phyloP scores from a whole-genome alignment of 176 grass and related monocot species.

The Saccharum spontaneum region DNA sequence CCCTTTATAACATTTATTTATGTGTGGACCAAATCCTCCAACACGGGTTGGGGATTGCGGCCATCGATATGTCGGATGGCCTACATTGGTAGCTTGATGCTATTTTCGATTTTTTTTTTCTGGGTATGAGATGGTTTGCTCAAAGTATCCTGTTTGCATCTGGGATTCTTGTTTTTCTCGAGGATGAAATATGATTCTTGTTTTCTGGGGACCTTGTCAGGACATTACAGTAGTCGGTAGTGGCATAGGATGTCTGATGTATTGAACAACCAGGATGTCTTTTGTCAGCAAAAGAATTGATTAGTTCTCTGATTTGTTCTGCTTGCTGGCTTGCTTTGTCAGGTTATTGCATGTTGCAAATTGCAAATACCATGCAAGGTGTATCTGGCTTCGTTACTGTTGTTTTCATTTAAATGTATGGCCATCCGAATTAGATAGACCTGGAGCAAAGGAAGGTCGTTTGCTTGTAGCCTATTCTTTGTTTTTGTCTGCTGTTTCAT shows the following conservation, averaged over 20 bases:
- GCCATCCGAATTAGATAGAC: background rate
- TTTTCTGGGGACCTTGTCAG: background rate
- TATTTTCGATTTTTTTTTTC: background rate
- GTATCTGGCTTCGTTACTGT: background rate
- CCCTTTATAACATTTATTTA: slow-evolving; percentile 12
- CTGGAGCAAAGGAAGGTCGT: background rate
- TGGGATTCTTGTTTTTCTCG: background rate
- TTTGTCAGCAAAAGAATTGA: slow-evolving; percentile 19
- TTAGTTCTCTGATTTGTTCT: background rate
- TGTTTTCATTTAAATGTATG: background rate
- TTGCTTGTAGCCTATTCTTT: background rate
- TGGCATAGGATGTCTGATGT: background rate
- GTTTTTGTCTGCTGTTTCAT: background rate
- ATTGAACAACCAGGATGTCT: background rate
- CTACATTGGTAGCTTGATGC: background rate
- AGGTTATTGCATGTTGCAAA: background rate
- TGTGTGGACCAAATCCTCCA: slow-evolving; percentile 40
- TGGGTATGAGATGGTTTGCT: background rate
- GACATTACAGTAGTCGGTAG: background rate
- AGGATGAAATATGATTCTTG: background rate
- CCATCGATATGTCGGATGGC: slow-evolving; percentile 2
- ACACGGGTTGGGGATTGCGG: slow-evolving; percentile 8
- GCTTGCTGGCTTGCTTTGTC: background rate
- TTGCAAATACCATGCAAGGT: background rate
- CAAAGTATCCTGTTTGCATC: slow-evolving; percentile 1